Conservation (phyloP, 2,329 filamentous ascomycete species). For the Thielaviopsis populi region DNA sequence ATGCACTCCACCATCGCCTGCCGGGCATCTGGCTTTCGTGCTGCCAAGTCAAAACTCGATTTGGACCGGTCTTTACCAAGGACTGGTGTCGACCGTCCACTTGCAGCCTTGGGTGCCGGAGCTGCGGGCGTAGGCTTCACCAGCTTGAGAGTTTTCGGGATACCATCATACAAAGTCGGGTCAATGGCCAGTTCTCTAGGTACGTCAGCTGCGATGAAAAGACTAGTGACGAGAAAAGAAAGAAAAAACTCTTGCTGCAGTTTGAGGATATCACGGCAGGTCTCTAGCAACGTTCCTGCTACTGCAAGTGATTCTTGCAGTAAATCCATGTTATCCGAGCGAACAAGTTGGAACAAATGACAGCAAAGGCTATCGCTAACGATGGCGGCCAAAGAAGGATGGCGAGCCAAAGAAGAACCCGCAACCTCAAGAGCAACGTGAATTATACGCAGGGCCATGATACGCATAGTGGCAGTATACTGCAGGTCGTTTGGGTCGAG, state of each 20-base stretch:
- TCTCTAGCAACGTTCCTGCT: conserved; percentile 76
- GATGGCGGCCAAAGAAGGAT: conserved; percentile 72
- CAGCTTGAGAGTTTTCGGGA: conserved; percentile 78
- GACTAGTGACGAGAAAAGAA: conserved; percentile 82
- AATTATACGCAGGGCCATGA: conserved; percentile 94
- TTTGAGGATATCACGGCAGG: conserved; percentile 80
- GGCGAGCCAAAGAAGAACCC: conserved; percentile 83
- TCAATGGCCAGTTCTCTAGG: conserved; percentile 82
- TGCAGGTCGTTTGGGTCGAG: conserved; percentile 85
- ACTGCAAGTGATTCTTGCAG: conserved; percentile 86
- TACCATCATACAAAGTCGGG: conserved; percentile 78
- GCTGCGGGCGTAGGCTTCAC: conserved; percentile 51
- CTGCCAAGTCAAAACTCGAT: conserved; percentile 79
- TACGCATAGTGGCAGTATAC: conserved; percentile 86
- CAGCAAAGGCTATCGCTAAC: conserved; percentile 89
- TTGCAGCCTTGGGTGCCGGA: conserved; percentile 28
- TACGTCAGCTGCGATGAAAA: conserved; percentile 89
- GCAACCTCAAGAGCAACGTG: conserved; percentile 95
- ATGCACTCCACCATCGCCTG: conserved; percentile 98
- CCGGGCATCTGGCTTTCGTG: conserved; percentile 81
- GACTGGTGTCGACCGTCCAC: conserved; percentile 78
- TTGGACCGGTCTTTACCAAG: conserved; percentile 85
- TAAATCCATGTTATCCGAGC: conserved; percentile 91
- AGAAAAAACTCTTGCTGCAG: conserved; percentile 93
- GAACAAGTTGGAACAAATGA: conserved; percentile 87